Evolutionary conservation across 208 protist genomes (phyloP), one percentile per base, ranked within the genome.

Genomic region (Crithidia fasciculata): DNA sequence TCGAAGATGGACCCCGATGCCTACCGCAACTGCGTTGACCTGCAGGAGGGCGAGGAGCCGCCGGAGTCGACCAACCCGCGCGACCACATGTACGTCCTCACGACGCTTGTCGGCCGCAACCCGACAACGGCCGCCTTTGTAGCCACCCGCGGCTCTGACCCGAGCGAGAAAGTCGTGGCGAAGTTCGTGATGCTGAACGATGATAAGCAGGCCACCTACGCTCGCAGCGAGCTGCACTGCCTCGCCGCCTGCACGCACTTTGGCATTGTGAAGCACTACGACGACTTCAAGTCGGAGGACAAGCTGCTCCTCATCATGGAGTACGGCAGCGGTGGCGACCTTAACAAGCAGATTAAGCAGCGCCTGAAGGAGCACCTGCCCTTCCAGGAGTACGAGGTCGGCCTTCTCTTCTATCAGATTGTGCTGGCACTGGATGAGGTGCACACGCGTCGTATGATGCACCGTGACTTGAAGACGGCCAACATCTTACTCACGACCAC

Each of bases 291-390:
- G 71, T 83, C 82, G 16, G 81, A 88, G 5, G 89, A 91, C 76
- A 92, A 92, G 86, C 64, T 95, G 70, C 83, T 95, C 39, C 87
- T 96, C 45, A 86, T 96, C 28, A 96, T 97, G 91, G 89, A 95
- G 82, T 97, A 94, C 76, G 88, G 82, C 70, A 92, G 89, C 73
- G 93, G 91, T 47, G 93, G 93, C 39, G 93, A 97, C 59, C 83
- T 97, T 13, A 87, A 91, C 74, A 89, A 91, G 73, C 92, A 96
- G 78, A 92, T 96, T 47, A 91, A 95, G 64, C 79, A 89, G 69
- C 88, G 92, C 44, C 82, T 86, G 60, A 90, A 91, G 75, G 83
- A 91, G 72, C 62, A 81, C 45, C 74, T 92, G 16, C 84, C 82
- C 2, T 95, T 96, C 74, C 80, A 92, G 56, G 92, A 96, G 69